phyloP scores from a whole-genome alignment of 805 yeast species.

The Nakazawaea ishiwadae region DNA sequence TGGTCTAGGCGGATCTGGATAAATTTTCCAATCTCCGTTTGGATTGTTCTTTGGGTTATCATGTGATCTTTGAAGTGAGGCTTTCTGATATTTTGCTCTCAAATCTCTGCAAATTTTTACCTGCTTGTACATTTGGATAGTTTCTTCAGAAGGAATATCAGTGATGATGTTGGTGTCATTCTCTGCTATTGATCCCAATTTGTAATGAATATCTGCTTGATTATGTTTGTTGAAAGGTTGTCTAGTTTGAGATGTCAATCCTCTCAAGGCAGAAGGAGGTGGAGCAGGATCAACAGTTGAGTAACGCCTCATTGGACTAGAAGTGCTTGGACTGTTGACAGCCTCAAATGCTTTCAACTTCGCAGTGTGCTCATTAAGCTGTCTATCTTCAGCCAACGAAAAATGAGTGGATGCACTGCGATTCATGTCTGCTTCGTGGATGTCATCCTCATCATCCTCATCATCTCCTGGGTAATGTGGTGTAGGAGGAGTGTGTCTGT shows the following conservation, averaged over 20 bases:
- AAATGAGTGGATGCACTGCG: slow-evolving; percentile 43
- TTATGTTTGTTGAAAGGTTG: slow-evolving; percentile 10
- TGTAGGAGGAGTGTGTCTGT: slow-evolving; percentile 9
- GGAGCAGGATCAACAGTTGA: slow-evolving; percentile 36
- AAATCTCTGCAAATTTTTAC: slow-evolving; percentile 64
- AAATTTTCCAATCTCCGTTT: slow-evolving; percentile 59
- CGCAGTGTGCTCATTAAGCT: slow-evolving; percentile 62
- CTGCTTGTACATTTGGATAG: slow-evolving; percentile 57
- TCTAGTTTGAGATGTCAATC: slow-evolving; percentile 16
- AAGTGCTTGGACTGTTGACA: slow-evolving; percentile 19
- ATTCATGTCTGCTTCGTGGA: slow-evolving; percentile 9
- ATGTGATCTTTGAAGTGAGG: slow-evolving; percentile 66
- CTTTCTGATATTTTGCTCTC: slow-evolving; percentile 68
- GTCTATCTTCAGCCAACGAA: slow-evolving; percentile 60
- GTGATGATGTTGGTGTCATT: slow-evolving; percentile 44
- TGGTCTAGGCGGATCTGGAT: slow-evolving; percentile 94
- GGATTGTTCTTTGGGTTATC: slow-evolving; percentile 81
- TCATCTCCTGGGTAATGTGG: background rate
- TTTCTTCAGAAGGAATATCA: slow-evolving; percentile 64
- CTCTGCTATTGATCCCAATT: slow-evolving; percentile 40
- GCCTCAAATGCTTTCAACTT: slow-evolving; percentile 56
- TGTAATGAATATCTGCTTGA: slow-evolving; percentile 24
- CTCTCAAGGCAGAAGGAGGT: slow-evolving; percentile 22
- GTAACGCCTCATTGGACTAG: slow-evolving; percentile 21
- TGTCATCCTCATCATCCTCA: slow-evolving; percentile 4